A percentile compares a stretch with the other conserved stretches of the same genome.
Conservation (phyloP, 192 early-diverging fungal species). For the Coemansia sp. region DNA sequence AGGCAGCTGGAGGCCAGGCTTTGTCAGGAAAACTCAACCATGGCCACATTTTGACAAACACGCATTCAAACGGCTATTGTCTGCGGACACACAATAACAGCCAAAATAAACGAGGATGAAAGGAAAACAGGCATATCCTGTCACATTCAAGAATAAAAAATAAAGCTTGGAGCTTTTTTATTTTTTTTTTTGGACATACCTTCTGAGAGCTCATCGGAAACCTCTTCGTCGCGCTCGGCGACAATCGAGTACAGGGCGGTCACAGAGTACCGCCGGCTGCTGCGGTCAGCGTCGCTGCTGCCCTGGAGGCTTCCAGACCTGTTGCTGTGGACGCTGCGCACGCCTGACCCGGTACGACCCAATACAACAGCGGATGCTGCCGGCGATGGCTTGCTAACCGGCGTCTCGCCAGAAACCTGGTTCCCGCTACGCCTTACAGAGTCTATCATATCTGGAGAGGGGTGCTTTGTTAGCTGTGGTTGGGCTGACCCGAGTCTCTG, state of each 20-base stretch:
- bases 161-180: neutral
- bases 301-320: slow-evolving; percentile 22
- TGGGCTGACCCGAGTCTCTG: no score
- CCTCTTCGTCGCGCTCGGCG: slow-evolving; percentile 89
- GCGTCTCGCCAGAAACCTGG: slow-evolving; percentile 27
- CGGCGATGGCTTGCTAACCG: slow-evolving; percentile 14
- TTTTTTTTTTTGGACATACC: slow-evolving; percentile 50
- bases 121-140: neutral
- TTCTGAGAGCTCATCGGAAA: slow-evolving; percentile 88
- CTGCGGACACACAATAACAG: neutral
- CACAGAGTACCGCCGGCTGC: slow-evolving; percentile 69
- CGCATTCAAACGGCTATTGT: neutral
- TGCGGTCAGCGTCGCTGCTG: slow-evolving; percentile 53
- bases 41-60: neutral
- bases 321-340: slow-evolving; percentile 37
- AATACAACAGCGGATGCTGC: slow-evolving; percentile 20
- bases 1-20: slow-evolving; percentile 9
- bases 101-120: neutral
- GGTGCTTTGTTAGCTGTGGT: neutral
- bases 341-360: slow-evolving; percentile 9
- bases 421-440: slow-evolving; percentile 35
- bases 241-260: slow-evolving; percentile 75
- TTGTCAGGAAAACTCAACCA: neutral
- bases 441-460: slow-evolving; percentile 30
- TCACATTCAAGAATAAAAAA: neutral